Conservation (phyloP, 2,329 filamentous ascomycete species). For the Apiospora pterosperma region DNA sequence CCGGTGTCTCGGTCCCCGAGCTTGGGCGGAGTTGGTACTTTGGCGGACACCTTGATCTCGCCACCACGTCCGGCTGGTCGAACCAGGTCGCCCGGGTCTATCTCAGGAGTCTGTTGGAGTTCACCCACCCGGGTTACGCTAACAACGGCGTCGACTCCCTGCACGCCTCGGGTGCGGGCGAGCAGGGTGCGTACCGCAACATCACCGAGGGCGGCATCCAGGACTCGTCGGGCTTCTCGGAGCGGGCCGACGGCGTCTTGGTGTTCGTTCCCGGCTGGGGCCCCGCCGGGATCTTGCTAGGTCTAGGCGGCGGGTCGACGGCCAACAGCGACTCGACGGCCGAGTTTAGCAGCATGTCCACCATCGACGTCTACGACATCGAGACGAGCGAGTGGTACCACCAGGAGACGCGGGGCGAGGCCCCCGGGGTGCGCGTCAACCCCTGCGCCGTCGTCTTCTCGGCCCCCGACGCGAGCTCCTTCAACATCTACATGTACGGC, state of each 20-base stretch:
- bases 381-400: constrained; percentile 70
- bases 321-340: constrained; percentile 39
- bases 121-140: constrained; percentile 66
- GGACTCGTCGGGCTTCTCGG: constrained; percentile 62
- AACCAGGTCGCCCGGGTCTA: constrained; percentile 61
- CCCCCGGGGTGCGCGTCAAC: constrained; percentile 65
- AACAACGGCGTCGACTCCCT: constrained; percentile 61
- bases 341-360: constrained; percentile 56
- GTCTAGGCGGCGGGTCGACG: constrained; percentile 65
- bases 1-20: constrained; percentile 66
- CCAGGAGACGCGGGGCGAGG: constrained; percentile 63
- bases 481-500: constrained; percentile 76
- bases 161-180: constrained; percentile 51
- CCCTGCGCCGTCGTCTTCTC: constrained; percentile 68
- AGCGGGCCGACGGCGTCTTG: constrained; percentile 70
- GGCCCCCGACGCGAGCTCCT: constrained; percentile 68
- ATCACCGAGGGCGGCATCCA: constrained; percentile 71
- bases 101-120: constrained; percentile 71
- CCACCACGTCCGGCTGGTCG: constrained; percentile 63
- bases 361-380: constrained; percentile 73
- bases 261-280: constrained; percentile 75
- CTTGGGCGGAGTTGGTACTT: constrained; percentile 75
- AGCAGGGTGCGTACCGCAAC: constrained; percentile 66
- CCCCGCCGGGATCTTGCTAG: constrained; percentile 65
- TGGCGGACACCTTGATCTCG: constrained; percentile 67